Evolutionary conservation across 139 green algal species (phyloP).

Genomic region (Chlorella sp.): DNA sequence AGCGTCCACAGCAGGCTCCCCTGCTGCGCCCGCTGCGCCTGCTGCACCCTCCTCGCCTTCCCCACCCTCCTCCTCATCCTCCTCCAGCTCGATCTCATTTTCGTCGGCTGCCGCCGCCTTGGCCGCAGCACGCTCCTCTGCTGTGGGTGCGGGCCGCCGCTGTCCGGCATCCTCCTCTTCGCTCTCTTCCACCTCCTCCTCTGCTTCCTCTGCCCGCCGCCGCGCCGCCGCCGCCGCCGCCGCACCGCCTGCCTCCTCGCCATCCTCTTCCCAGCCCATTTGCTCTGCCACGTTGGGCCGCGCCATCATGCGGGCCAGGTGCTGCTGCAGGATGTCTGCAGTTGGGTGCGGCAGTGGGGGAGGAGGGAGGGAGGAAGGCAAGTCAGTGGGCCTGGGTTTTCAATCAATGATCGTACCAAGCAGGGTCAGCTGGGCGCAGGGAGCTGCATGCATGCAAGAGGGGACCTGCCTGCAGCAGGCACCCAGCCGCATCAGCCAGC

Average conservation of each 20-base stretch:
- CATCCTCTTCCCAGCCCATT: constrained; percentile 45
- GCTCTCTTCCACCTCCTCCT: not conserved
- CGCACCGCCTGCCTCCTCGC: constrained; percentile 9
- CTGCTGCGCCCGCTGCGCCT: not conserved
- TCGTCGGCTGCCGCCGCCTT: constrained; percentile 32
- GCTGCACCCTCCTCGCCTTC: not conserved
- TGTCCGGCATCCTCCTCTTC: not conserved
- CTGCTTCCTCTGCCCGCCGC: not conserved
- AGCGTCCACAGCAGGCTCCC: constrained; percentile 2
- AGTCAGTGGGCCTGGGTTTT: no score
- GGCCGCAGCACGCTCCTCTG: constrained; percentile 1
- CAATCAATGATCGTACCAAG: no score
- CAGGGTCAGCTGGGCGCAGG: no score
- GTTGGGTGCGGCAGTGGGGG: not conserved
- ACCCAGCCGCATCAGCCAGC: not conserved
- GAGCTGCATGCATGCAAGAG: no score
- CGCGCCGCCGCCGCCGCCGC: constrained; percentile 12
- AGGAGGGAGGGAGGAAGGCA: no score
- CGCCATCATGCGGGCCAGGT: constrained; percentile 35
- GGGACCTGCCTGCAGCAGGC: not conserved
- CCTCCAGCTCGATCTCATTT: constrained; percentile 34
- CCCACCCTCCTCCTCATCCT: constrained; percentile 24
- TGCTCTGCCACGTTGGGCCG: constrained; percentile 36
- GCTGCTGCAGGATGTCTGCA: constrained; percentile 44
- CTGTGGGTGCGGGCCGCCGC: not conserved